Conservation (phyloP, 2,329 filamentous ascomycete genomes). For the Periconia macrospinosa region DNA sequence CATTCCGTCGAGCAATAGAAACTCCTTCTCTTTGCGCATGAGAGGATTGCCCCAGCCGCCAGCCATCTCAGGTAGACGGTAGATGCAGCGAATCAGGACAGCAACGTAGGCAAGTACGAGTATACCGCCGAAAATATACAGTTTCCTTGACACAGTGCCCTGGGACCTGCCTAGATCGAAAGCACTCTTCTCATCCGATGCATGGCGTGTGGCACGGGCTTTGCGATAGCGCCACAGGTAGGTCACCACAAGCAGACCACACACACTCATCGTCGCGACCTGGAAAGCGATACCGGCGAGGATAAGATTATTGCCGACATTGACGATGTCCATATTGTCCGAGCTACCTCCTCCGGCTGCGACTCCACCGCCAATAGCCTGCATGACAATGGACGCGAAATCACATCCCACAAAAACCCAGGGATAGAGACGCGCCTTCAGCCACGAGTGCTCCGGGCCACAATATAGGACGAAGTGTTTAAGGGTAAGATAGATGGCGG, state of each 20-base stretch:
- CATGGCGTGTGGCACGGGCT: conserved; percentile 22
- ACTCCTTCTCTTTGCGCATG: conserved; percentile 52
- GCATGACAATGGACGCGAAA: conserved; percentile 59
- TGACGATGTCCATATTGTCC: conserved; percentile 32
- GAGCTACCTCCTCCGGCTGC: conserved; percentile 53
- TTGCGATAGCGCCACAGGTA: conserved; percentile 31
- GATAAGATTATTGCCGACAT: conserved; percentile 58
- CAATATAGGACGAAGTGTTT: conserved; percentile 61
- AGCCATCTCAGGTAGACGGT: conserved; percentile 53
- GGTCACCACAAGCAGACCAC: conserved; percentile 46
- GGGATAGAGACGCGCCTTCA: conserved; percentile 51
- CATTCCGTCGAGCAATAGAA: conserved; percentile 54
- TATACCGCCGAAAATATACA: conserved; percentile 35
- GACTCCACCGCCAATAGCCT: conserved; percentile 61
- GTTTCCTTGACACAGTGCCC: conserved; percentile 8
- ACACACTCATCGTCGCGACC: conserved; percentile 56
- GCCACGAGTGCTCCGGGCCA: conserved; percentile 42
- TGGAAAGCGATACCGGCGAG: conserved; percentile 61
- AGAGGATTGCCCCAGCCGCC: conserved; percentile 50
- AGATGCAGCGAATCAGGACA: conserved; percentile 53
- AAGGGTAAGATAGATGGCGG: conserved; percentile 59
- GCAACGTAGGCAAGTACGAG: conserved; percentile 46
- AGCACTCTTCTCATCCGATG: neutral
- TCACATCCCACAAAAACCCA: conserved; percentile 64
- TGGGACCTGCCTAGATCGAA: neutral